Base-by-base conservation (phyloP, 371 early-diverging fungal species). In the Mucor circinelloides region DNA sequence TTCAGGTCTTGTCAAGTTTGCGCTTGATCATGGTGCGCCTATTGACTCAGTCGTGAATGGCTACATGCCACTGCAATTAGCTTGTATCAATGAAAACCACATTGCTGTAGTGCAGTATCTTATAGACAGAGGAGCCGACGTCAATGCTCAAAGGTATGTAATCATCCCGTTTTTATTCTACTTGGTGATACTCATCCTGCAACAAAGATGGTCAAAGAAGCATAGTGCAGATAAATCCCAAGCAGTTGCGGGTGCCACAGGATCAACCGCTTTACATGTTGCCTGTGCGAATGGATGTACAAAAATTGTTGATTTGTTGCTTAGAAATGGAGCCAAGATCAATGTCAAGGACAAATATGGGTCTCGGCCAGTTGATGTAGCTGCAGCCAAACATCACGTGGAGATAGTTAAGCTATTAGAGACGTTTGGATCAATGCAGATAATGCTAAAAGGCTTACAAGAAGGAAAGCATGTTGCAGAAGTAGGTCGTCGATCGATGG, bases 251-350 rank as follows among this genome's bases (percentile, higher is more conserved):
- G 74, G 74, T 10, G 74, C 74, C 15, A 87, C 82, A 60, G 91
- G 91, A 9, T 89, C 89, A 19, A 91, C 92, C 2, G 89, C 92
- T 13, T 67, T 92, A 23, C 92, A 92, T 68, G 89, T 89, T 77
- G 92, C 92, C 4, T 88, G 89, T 58, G 92, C 92, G 12, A 90
- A 90, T 64, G 87, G 89, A 15, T 88, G 86, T 66, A 64, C 77
- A 2, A 77, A 79, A 36, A 84, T 87, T 30, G 87, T 87, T 0
- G 88, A 88, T 56, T 72, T 86, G 17, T 77, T 92, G 50, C 73
- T 92, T 54, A 74, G 83, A 32, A 83, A 88, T 60, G 87, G 88
- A 34, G 92, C 92, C 12, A 71, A 69, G 13, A 73, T 80, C 15
- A 80, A 90, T 40, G 66, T 88, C 32, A 78, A 73, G 40, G 92